These are phyloP conservation scores for Lachancea sp. DNA, from an alignment of 805 yeast species.

Conservation along the genomic window DNA sequence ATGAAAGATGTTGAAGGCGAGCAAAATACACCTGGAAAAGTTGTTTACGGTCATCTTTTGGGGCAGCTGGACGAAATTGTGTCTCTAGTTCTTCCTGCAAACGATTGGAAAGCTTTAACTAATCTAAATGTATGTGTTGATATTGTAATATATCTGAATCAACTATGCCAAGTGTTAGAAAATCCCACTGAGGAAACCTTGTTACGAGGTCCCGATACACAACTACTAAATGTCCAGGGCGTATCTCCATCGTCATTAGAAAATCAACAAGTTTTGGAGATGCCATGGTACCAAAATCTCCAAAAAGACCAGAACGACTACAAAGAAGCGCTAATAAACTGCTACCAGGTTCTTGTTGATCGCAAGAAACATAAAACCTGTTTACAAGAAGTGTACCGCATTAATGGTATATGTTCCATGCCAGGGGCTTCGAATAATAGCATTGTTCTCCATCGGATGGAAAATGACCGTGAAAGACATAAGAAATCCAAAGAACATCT, in stretches of 20 bases:
- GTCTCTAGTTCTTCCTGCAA: conserved; percentile 16
- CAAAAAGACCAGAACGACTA: conserved; percentile 1
- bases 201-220: neutral
- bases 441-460: conserved; percentile 62
- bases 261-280: neutral
- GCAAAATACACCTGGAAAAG: conserved; percentile 18
- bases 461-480: conserved; percentile 87
- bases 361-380: conserved; percentile 14
- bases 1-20: conserved; percentile 11
- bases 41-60: conserved; percentile 19
- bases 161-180: conserved; percentile 9
- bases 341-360: conserved; percentile 14
- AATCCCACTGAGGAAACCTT: neutral
- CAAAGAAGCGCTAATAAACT: conserved; percentile 8
- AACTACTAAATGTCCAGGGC: neutral
- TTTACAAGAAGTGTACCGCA: conserved; percentile 10
- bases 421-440: conserved; percentile 9
- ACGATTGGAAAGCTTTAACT: conserved; percentile 20
- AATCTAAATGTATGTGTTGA: conserved; percentile 18
- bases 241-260: neutral
- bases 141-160: conserved; percentile 12
- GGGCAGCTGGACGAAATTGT: conserved; percentile 23
- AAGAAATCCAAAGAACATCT: conserved; percentile 74
- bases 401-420: conserved; percentile 5
- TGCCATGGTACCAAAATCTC: conserved; percentile 5